Evolutionary conservation across 352 stramenopile genomes (phyloP).

Genomic region (Pythium utonaiense): DNA sequence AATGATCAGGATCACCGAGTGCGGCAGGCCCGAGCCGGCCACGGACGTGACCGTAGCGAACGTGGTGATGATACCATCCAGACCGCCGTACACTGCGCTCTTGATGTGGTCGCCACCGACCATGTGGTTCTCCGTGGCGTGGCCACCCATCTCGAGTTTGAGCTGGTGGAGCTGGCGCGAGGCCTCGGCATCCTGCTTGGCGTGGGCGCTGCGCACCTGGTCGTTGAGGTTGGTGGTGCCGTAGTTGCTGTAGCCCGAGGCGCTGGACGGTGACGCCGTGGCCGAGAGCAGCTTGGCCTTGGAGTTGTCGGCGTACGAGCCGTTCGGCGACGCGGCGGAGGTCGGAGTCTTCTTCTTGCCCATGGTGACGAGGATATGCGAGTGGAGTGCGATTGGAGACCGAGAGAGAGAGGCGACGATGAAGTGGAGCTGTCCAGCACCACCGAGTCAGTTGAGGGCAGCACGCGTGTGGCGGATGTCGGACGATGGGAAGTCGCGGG

Average conservation of each 20-base stretch:
- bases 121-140: slow-evolving; percentile 78
- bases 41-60: slow-evolving; percentile 95
- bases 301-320: not conserved
- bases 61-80: slow-evolving; percentile 96
- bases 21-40: slow-evolving; percentile 84
- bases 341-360: slow-evolving; percentile 17
- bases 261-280: slow-evolving; percentile 4
- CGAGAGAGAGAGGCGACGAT: not conserved
- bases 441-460: not conserved
- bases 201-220: slow-evolving; percentile 54
- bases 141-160: slow-evolving; percentile 61
- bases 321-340: not conserved
- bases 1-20: slow-evolving; percentile 93
- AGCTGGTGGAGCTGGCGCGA: slow-evolving; percentile 65
- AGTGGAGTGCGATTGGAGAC: not conserved
- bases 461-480: not conserved
- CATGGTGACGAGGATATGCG: slow-evolving; percentile 12
- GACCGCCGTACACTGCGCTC: slow-evolving; percentile 91
- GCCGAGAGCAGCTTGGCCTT: slow-evolving; percentile 12
- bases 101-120: slow-evolving; percentile 75
- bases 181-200: slow-evolving; percentile 40
- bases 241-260: slow-evolving; percentile 36
- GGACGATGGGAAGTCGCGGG: slow-evolving; percentile 1
- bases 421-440: not conserved
- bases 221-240: slow-evolving; percentile 42